Base-by-base conservation (phyloP, 805 yeast genomes). In the Yamadazyma kitorensis region DNA sequence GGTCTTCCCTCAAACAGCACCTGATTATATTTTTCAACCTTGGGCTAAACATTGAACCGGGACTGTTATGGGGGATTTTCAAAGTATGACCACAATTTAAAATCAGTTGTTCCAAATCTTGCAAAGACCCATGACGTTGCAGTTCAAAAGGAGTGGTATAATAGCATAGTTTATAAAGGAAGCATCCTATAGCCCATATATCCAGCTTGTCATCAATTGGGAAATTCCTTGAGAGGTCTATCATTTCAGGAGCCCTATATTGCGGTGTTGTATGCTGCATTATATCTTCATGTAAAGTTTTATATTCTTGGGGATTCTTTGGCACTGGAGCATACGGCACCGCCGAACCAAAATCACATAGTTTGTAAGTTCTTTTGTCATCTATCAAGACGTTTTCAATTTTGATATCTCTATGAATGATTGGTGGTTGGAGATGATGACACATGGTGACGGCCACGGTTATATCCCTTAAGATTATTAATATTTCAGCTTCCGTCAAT, bases 281-380 rank as follows among this genome's bases (percentile, higher is more conserved):
- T 25, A 85, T 72, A 54, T 85, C 93, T 39, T 79, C 76, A 45
- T 77, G 82, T 18, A 84, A 61, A 19, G 64, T 57, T 29, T 72
- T 68, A 29, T 80, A 63, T 46, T 84, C 89, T 36, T 77, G 79
- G 2, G 74, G 67, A 36, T 68, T 76, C 31, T 68, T 61, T 4
- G 94, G 88, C 1, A 82, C 79, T 20, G 81, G 69, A 29, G 80
- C 56, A 18, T 77, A 72, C 8, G 78, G 76, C 7, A 82, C 80
- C 0, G 88, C 83, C 2, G 88, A 81, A 3, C 95, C 95, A 61
- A 85, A 85, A 60, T 85, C 95, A 59, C 91, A 82, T 17, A 85
- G 58, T 57, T 85, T 85, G 55, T 68, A 85, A 18, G 68, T 70
- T 2, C 80, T 75, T 29, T 71, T 62, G 2, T 61, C 71, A 17